Evolutionary conservation across 2,329 filamentous ascomycete species (phyloP), one percentile per base, ranked within the genome.

Genomic region (Ophiocordyceps camponoti-saundersi): DNA sequence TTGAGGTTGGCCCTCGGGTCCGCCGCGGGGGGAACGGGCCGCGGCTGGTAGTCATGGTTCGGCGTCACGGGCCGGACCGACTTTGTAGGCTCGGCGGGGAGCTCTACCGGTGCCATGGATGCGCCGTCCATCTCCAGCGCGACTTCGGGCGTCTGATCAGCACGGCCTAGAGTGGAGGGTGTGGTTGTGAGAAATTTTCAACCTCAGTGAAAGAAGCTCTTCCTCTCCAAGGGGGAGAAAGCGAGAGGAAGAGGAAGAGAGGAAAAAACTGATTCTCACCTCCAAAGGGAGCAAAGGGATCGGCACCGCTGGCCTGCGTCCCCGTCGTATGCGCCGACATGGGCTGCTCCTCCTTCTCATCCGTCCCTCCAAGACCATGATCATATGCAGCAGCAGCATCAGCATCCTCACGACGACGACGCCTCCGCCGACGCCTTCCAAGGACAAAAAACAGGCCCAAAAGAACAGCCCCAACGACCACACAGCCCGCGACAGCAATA

Each of bases 241-340:
- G 4, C 12, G n/a, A n/a, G n/a, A n/a, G n/a, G n/a, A n/a, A n/a
- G n/a, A n/a, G n/a, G n/a, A n/a, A n/a, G n/a, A n/a, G n/a, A n/a
- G n/a, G n/a, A n/a, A n/a, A n/a, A n/a, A n/a, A n/a, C n/a, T n/a
- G n/a, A n/a, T 20, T 50, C 59, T 55, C 54, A 70, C 69, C 68
- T 60, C 67, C 66, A 57, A 69, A 70, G 12, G 65, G 61, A 2
- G 64, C 65, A 53, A 70, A 69, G 2, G 66, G 61, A 46, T 68
- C 65, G 42, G 50, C 47, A 40, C 52, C 48, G 48, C 49, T 53
- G 34, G 49, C 53, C 36, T 55, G 55, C 16, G 49, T 57, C 8
- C 53, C 52, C 1, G 55, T 56, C 11, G 56, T 57, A 32, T 60
- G 56, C 21, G 56, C 49, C 32, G 57, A 56, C 44, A 56, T 50